A percentile compares a stretch with the other conserved stretches of the same genome.
phyloP scores from a whole-genome alignment of 768 basidiomycete genomes.

The Termitomyces sp. region DNA sequence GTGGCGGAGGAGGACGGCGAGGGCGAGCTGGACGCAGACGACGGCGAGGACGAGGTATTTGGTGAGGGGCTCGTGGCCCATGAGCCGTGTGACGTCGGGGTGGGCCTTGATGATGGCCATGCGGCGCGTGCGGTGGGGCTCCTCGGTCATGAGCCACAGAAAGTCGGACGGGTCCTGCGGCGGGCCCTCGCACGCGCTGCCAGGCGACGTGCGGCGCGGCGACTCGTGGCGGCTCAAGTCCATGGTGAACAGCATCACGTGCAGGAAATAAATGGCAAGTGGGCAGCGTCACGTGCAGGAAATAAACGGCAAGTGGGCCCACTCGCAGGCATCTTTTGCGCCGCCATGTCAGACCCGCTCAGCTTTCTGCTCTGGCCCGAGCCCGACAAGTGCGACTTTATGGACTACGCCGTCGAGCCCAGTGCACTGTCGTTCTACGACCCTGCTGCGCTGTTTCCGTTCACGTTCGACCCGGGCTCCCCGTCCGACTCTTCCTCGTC shows the following conservation, averaged over 20 bases:
- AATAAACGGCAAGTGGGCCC: constrained; percentile 19
- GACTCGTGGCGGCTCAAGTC: constrained; percentile 22
- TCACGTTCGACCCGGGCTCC: constrained; percentile 34
- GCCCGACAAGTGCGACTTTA: constrained; percentile 34
- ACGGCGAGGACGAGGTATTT: constrained; percentile 88
- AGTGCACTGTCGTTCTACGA: constrained; percentile 47
- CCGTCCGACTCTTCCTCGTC: constrained; percentile 24
- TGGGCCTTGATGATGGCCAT: constrained; percentile 92
- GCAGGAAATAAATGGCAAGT: no score
- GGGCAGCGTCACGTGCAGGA: no score
- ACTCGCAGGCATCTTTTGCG: neutral
- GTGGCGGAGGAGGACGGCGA: constrained; percentile 65
- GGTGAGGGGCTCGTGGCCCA: constrained; percentile 92
- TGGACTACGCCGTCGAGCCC: constrained; percentile 69
- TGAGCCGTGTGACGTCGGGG: constrained; percentile 92
- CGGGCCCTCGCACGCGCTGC: constrained; percentile 41
- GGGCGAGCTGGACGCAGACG: constrained; percentile 67
- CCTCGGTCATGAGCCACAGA: constrained; percentile 97
- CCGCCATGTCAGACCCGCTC: constrained; percentile 41
- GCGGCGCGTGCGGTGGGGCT: constrained; percentile 88
- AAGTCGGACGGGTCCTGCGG: constrained; percentile 84
- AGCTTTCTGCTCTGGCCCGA: constrained; percentile 57
- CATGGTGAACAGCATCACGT: no score
- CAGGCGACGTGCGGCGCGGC: constrained; percentile 46
- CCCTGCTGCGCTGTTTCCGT: constrained; percentile 30